phyloP scores from a whole-genome alignment of 352 stramenopile species.

The Phytophthora sp. region DNA sequence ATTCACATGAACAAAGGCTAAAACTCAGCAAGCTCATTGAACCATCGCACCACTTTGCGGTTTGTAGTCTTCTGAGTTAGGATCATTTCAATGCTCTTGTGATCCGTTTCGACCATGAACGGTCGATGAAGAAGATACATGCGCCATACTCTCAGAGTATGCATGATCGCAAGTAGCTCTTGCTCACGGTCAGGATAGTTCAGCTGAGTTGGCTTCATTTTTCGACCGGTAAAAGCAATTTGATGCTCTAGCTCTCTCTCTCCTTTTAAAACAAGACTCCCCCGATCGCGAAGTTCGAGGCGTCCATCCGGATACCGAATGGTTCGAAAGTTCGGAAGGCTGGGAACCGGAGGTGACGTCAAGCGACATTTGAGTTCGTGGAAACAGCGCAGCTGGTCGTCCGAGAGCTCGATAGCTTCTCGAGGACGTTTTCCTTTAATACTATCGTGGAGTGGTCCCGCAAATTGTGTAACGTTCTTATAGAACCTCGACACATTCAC shows the following conservation, averaged over 20 bases:
- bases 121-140: too few relatives aligned
- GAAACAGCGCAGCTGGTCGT: not conserved
- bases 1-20: too few relatives aligned
- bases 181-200: not conserved
- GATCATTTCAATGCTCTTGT: too few relatives aligned
- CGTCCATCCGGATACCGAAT: slow-evolving; percentile 1
- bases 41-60: too few relatives aligned
- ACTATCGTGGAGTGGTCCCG: not conserved
- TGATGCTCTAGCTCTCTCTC: not conserved
- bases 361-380: not conserved
- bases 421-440: too few relatives aligned
- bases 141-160: too few relatives aligned
- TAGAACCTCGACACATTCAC: slow-evolving; percentile 2
- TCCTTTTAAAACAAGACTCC: slow-evolving; percentile 1
- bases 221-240: not conserved
- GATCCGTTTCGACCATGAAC: too few relatives aligned
- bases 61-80: too few relatives aligned
- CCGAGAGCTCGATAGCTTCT: too few relatives aligned
- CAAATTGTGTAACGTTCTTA: slow-evolving; percentile 6
- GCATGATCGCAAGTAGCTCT: too few relatives aligned
- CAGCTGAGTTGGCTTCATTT: not conserved
- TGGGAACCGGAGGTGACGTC: not conserved
- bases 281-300: not conserved
- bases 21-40: too few relatives aligned
- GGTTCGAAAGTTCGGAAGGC: not conserved